A percentile compares a stretch with the other conserved stretches of the same genome.
Conservation (phyloP, 1,284 basidiomycete species). For the Schizophyllum commune region DNA sequence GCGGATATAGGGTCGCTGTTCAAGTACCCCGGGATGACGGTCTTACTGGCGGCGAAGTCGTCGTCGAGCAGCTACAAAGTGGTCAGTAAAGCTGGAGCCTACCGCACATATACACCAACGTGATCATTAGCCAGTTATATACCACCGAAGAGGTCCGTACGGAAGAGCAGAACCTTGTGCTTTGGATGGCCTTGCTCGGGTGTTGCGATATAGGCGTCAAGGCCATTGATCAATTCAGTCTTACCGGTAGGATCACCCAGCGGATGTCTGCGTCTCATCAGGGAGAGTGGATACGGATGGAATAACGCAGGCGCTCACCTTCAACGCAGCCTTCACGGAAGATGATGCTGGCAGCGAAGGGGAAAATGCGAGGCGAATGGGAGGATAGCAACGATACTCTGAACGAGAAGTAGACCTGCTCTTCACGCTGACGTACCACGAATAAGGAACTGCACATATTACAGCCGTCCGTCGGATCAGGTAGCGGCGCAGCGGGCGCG, state of each 20-base stretch:
- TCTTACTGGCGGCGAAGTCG: conserved; percentile 56
- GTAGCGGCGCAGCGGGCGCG: too few relatives aligned
- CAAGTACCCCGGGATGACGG: conserved; percentile 24
- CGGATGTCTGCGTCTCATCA: conserved; percentile 34
- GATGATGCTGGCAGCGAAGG: too few relatives aligned
- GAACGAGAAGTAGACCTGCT: too few relatives aligned
- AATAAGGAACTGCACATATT: too few relatives aligned
- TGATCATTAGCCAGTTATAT: conserved; percentile 44
- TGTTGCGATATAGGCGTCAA: conserved; percentile 44
- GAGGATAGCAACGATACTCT: too few relatives aligned
- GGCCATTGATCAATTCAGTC: conserved; percentile 35
- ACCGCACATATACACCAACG: too few relatives aligned
- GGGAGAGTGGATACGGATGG: neutral
- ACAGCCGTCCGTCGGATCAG: too few relatives aligned
- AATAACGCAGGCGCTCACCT: conserved; percentile 22
- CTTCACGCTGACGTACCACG: too few relatives aligned
- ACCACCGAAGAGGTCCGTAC: conserved; percentile 65
- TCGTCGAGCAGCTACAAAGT: conserved; percentile 53
- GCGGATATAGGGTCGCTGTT: conserved; percentile 26
- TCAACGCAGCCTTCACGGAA: conserved; percentile 45
- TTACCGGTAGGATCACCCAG: conserved; percentile 34
- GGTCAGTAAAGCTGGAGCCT: too few relatives aligned
- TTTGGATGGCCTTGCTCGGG: conserved; percentile 41
- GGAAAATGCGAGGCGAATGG: too few relatives aligned
- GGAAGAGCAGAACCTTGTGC: conserved; percentile 49